These are phyloP conservation scores for Fraxinus nigra DNA, from an alignment of 305 asterid genomes.

Conservation along the genomic window DNA sequence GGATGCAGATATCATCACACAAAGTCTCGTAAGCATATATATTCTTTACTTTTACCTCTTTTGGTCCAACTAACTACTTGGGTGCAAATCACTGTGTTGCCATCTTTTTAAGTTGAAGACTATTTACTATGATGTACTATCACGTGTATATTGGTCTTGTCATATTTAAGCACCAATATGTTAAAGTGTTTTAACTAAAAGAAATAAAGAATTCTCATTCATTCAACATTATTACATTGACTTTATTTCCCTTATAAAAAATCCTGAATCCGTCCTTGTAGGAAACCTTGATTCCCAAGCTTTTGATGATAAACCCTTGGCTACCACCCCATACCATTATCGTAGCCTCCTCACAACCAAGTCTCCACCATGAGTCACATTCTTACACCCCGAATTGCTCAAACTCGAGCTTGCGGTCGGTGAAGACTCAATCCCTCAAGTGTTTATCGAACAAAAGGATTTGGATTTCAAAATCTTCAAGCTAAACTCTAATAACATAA, in stretches of 20 bases:
- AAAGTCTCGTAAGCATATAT: slow-evolving; percentile 96
- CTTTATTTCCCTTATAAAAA: too few relatives aligned
- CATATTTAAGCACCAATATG: neutral
- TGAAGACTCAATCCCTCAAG: slow-evolving; percentile 41
- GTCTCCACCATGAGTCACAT: slow-evolving; percentile 68
- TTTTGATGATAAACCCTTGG: slow-evolving; percentile 52
- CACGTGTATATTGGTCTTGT: neutral
- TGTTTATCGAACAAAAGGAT: slow-evolving; percentile 45
- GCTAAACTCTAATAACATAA: slow-evolving; percentile 41
- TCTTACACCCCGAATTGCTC: slow-evolving; percentile 77
- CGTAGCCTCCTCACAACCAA: slow-evolving; percentile 75
- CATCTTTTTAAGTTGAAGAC: neutral
- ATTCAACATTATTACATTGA: neutral
- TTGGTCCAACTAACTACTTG: neutral
- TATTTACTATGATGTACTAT: too few relatives aligned
- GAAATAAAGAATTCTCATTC: neutral
- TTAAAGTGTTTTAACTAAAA: neutral
- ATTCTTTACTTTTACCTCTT: slow-evolving; percentile 21
- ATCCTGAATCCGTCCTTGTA: neutral
- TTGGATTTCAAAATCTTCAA: slow-evolving; percentile 43
- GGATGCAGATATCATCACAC: slow-evolving; percentile 91
- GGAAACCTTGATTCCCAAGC: slow-evolving; percentile 79
- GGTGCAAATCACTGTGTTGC: neutral
- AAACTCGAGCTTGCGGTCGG: slow-evolving; percentile 52
- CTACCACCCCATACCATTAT: slow-evolving; percentile 48